Evolutionary conservation across 345 rosid genomes (phyloP).

Genomic region (Geranium brycei): DNA sequence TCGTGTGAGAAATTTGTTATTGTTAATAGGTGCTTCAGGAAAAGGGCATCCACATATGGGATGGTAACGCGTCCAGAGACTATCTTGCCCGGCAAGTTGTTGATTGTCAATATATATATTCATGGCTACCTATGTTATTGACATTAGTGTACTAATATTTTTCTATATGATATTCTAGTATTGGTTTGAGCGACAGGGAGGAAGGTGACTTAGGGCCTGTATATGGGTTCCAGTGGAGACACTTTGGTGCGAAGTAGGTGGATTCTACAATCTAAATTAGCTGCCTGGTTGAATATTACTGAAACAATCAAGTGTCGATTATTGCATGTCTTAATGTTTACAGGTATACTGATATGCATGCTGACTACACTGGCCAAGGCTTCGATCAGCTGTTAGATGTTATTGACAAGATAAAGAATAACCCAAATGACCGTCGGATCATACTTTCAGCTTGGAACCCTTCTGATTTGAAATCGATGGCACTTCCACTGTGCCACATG

Average conservation of each 20-base stretch:
- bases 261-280: not conserved
- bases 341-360: constrained; percentile 93
- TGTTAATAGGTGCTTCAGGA: constrained; percentile 18
- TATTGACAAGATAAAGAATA: constrained; percentile 77
- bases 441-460: constrained; percentile 98
- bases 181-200: constrained; percentile 70
- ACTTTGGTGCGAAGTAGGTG: constrained; percentile 87
- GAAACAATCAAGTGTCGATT: not conserved
- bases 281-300: not conserved
- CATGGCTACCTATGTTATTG: not conserved
- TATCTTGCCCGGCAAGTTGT: constrained; percentile 24
- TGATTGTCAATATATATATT: not conserved
- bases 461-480: constrained; percentile 81
- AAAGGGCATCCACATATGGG: constrained; percentile 25
- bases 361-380: constrained; percentile 87
- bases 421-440: constrained; percentile 80
- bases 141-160: constrained; percentile 6
- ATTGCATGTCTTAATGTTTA: not conserved
- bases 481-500: constrained; percentile 99
- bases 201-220: constrained; percentile 98
- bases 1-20: not conserved
- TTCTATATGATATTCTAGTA: constrained; percentile 23
- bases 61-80: constrained; percentile 57
- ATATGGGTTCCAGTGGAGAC: constrained; percentile 99
- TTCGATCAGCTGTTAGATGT: constrained; percentile 91